These are phyloP conservation scores for Cladosporium sphaerospermum DNA, from an alignment of 2,329 filamentous ascomycete genomes.

Conservation along the genomic window DNA sequence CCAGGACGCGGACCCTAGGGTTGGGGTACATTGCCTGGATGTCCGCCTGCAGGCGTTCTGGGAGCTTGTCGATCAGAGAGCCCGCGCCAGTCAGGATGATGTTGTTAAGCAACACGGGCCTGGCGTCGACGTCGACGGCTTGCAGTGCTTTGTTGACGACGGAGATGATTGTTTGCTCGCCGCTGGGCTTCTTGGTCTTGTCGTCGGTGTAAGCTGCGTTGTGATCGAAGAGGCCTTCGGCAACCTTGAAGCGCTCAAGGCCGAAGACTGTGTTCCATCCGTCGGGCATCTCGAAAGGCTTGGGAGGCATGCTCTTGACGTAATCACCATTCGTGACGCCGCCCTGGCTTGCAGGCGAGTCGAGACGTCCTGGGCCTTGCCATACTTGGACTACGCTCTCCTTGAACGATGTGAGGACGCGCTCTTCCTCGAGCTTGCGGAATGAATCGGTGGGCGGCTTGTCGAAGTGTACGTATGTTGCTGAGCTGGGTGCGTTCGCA, in stretches of 20 bases:
- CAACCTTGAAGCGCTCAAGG: constrained; percentile 75
- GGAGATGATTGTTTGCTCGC: constrained; percentile 71
- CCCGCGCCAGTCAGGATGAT: constrained; percentile 89
- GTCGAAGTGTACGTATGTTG: constrained; percentile 64
- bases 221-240: constrained; percentile 88
- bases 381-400: constrained; percentile 94
- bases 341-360: constrained; percentile 29
- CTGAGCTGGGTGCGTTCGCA: constrained; percentile 72
- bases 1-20: constrained; percentile 79
- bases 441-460: constrained; percentile 61
- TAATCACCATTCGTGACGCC: constrained; percentile 62
- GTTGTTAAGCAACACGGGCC: constrained; percentile 75
- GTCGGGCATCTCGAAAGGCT: constrained; percentile 94
- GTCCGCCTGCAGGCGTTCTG: constrained; percentile 81
- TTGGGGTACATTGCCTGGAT: constrained; percentile 75
- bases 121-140: constrained; percentile 81
- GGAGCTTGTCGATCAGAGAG: constrained; percentile 83
- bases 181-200: constrained; percentile 48
- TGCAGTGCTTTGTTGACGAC: constrained; percentile 72
- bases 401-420: constrained; percentile 91
- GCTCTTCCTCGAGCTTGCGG: constrained; percentile 80
- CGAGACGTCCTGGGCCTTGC: constrained; percentile 68
- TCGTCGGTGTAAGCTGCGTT: constrained; percentile 58
- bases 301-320: constrained; percentile 65
- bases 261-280: constrained; percentile 95